These are phyloP conservation scores for Gossypium gossypioides DNA, from an alignment of 441 rosid genomes.

Conservation along the genomic window DNA sequence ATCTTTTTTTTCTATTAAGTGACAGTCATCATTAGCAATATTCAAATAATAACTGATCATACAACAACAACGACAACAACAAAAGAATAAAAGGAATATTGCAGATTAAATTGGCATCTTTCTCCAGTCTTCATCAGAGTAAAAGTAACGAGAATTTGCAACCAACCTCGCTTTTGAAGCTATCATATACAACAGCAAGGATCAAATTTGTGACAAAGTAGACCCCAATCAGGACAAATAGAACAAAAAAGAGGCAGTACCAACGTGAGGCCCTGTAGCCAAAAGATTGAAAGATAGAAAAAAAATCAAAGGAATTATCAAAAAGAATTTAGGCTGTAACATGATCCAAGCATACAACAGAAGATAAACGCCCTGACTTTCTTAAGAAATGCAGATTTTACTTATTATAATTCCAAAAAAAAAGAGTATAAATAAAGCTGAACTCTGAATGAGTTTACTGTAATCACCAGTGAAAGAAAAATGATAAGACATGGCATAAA, in stretches of 20 bases:
- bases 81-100: background rate
- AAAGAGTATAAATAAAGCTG: background rate
- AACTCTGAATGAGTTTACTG: background rate
- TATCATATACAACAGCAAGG: slow-evolving; percentile 93
- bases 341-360: background rate
- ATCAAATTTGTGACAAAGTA: slow-evolving; percentile 95
- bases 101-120: background rate
- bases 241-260: slow-evolving; percentile 67
- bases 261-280: slow-evolving; percentile 73
- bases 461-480: background rate
- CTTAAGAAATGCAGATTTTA: background rate
- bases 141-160: slow-evolving; percentile 12
- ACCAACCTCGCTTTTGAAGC: slow-evolving; percentile 85
- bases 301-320: background rate
- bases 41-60: background rate
- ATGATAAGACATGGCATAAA: background rate
- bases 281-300: slow-evolving; percentile 21
- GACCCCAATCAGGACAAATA: slow-evolving; percentile 79
- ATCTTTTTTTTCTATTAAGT: background rate
- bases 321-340: background rate
- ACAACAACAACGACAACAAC: background rate
- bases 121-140: slow-evolving; percentile 3
- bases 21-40: background rate
- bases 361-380: background rate
- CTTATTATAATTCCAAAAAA: background rate